phyloP scores from a whole-genome alignment of 148 eudicot species.

The Chenopodium formosanum region DNA sequence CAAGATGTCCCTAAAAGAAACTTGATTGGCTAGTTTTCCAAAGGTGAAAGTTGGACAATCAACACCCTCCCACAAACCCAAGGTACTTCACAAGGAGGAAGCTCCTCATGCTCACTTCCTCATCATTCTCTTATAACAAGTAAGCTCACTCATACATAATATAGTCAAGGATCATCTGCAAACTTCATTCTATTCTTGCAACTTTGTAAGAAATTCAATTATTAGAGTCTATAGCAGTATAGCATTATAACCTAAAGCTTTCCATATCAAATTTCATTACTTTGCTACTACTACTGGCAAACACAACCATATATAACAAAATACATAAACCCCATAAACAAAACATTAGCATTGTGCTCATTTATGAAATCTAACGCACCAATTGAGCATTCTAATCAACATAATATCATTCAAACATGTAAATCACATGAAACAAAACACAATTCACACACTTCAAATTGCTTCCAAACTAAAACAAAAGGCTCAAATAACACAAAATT shows the following conservation, averaged over 20 bases:
- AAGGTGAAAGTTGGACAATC: background rate
- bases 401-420: background rate
- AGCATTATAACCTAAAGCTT: background rate
- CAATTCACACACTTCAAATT: background rate
- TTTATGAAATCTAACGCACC: background rate
- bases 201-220: background rate
- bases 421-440: background rate
- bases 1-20: background rate
- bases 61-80: no score
- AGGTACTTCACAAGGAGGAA: no score
- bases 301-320: background rate
- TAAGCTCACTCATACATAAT: background rate
- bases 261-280: background rate
- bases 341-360: background rate
- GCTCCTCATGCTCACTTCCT: background rate
- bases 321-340: background rate
- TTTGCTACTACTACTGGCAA: conserved; percentile 10
- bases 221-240: no score
- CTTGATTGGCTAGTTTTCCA: background rate
- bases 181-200: background rate
- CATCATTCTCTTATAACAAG: background rate
- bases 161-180: background rate
- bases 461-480: background rate
- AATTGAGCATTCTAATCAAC: conserved; percentile 4
- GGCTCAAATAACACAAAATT: background rate